Evolutionary conservation across 192 early-diverging fungal genomes (phyloP).

Genomic region (Coemansia sp.): DNA sequence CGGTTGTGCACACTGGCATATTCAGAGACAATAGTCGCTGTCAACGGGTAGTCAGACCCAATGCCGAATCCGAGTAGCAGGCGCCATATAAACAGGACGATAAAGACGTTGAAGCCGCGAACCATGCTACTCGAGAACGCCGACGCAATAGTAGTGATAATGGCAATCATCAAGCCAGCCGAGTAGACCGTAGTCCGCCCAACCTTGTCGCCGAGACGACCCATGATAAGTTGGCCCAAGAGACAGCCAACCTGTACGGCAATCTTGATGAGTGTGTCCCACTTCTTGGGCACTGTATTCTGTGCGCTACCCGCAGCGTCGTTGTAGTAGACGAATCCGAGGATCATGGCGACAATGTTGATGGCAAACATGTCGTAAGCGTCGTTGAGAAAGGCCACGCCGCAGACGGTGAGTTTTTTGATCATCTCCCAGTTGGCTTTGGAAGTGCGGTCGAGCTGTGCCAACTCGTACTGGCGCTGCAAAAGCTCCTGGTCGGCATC

Average conservation of each 20-base stretch:
- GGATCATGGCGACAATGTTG: slow-evolving; percentile 81
- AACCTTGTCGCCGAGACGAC: slow-evolving; percentile 78
- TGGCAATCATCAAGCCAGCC: slow-evolving; percentile 83
- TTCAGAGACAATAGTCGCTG: slow-evolving; percentile 88
- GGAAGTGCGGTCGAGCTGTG: slow-evolving; percentile 55
- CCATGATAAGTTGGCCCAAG: slow-evolving; percentile 86
- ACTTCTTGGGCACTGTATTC: slow-evolving; percentile 58
- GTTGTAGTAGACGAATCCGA: slow-evolving; percentile 64
- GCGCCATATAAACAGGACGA: slow-evolving; percentile 80
- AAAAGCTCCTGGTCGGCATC: slow-evolving; percentile 23
- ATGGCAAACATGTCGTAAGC: slow-evolving; percentile 95
- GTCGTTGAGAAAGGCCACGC: slow-evolving; percentile 87
- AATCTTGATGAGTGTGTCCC: slow-evolving; percentile 82
- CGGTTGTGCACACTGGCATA: slow-evolving; percentile 75
- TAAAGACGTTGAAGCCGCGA: slow-evolving; percentile 61
- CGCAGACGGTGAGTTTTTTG: slow-evolving; percentile 65
- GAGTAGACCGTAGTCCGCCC: slow-evolving; percentile 90
- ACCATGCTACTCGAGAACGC: slow-evolving; percentile 68
- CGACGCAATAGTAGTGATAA: slow-evolving; percentile 76
- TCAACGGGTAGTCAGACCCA: slow-evolving; percentile 92
- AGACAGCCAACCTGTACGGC: slow-evolving; percentile 84
- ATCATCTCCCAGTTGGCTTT: slow-evolving; percentile 66
- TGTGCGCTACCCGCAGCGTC: slow-evolving; percentile 20
- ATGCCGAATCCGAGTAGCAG: slow-evolving; percentile 87
- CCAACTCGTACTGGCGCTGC: slow-evolving; percentile 29